Base-by-base conservation (phyloP, 2,329 filamentous ascomycete species). In the Penicillium sclerotigenum region DNA sequence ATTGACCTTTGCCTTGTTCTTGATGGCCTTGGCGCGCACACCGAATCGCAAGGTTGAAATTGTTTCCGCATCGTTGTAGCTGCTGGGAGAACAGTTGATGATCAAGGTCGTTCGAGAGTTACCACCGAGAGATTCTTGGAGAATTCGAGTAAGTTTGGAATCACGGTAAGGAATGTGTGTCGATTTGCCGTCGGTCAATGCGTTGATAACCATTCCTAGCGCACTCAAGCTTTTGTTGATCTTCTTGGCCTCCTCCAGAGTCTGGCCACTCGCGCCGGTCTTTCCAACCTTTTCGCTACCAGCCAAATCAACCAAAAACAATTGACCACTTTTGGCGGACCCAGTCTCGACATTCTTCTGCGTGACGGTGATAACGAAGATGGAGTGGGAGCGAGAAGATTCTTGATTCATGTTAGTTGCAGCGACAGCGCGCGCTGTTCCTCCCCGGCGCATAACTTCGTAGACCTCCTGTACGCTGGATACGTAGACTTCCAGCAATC, bases 1-100 rank as follows among this genome's bases (percentile, higher is more conserved):
- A 72, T 99, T 99, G 83, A 99, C 89, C 87, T 97, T 99, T 76
- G 94, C 94, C 83, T 97, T 97, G 81, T 97, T 97, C 87, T 97
- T 97, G 80, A 99, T 99, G 0, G 91, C 90, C 81, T 99, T 99
- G 56, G 94, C 94, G 72, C 94, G 83, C 77, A 94, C 95, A 80
- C 94, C 94, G 71, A 97, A 99, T 43, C 92, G 86, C 58, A 99
- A 78, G 0, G 94, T 99, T 63, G 91, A 88, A 47, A 97, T 78
- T 0, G 94, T 97, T 79, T 99, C 94, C 52, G 87, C 86, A 77
- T 97, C 93, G 80, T 99, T 97, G 80, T 97, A 97, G 72, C 91
- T 96, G 78, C 90, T 96, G 1, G 94, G 94, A n/a, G 94, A 97
- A 74, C 92, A 97, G 75, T 97, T 97, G 81, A 99, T 95, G 69